These are phyloP conservation scores for Breviolum minutum DNA, from an alignment of 73 alveolate species.

Conservation along the genomic window DNA sequence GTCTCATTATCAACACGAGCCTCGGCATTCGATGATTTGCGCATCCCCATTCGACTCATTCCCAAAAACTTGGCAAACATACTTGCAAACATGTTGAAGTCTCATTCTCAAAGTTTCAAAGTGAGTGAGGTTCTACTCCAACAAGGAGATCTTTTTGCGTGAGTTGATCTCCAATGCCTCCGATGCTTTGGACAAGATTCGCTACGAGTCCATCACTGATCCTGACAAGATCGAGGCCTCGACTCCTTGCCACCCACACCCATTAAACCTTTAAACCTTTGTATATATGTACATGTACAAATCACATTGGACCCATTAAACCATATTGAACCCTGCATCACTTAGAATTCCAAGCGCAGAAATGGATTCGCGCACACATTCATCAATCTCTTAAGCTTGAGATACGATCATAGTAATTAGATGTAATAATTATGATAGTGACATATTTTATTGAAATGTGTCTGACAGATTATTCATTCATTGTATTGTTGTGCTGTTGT, in stretches of 20 bases:
- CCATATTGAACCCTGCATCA: no score
- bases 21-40: not conserved
- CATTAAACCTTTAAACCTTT: no score
- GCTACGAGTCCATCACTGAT: constrained; percentile 99
- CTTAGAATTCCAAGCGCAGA: not conserved
- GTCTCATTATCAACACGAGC: constrained; percentile 68
- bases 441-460: no score
- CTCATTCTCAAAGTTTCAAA: no score
- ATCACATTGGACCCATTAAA: no score
- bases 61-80: not conserved
- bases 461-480: no score
- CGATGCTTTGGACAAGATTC: constrained; percentile 99
- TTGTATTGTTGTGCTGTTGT: not conserved
- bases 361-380: not conserved
- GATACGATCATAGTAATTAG: not conserved
- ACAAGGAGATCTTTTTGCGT: constrained; percentile 99
- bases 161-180: constrained; percentile 99
- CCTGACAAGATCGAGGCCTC: constrained; percentile 98
- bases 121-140: constrained; percentile 99
- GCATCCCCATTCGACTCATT: no score
- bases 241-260: no score
- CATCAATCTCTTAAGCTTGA: not conserved
- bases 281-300: no score
- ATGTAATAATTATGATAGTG: no score
- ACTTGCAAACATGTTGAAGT: not conserved